Conservation (phyloP, 2,329 filamentous ascomycete genomes). For the Arthrobotrys conoides region DNA sequence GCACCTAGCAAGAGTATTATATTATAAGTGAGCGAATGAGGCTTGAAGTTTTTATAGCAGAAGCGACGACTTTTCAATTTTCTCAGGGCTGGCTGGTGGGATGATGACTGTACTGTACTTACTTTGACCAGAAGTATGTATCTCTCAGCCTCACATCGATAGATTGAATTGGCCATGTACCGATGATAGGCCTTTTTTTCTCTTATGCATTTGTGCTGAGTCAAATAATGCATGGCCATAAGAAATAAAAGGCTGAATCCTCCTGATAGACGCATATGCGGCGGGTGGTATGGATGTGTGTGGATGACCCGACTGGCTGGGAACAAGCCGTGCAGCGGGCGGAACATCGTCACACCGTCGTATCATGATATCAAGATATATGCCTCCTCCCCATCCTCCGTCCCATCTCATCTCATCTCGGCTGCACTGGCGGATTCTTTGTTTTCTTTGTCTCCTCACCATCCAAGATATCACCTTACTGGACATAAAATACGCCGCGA, state of each 20-base stretch:
- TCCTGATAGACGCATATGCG: constrained; percentile 49
- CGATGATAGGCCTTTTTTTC: too few relatives aligned
- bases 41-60: constrained; percentile 19
- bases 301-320: constrained; percentile 55
- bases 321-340: constrained; percentile 19
- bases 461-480: constrained; percentile 2
- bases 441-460: background rate
- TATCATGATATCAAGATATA: constrained; percentile 33
- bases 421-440: too few relatives aligned
- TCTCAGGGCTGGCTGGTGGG: too few relatives aligned
- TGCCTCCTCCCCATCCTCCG: background rate
- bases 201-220: constrained; percentile 44
- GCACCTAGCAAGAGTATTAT: too few relatives aligned
- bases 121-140: background rate
- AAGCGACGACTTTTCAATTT: background rate
- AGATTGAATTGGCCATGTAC: too few relatives aligned
- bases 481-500: too few relatives aligned
- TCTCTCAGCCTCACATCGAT: background rate
- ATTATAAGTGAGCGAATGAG: background rate
- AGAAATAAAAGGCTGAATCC: constrained; percentile 38
- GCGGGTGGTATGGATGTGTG: background rate
- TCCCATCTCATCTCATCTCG: background rate
- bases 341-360: constrained; percentile 48
- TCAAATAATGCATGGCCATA: constrained; percentile 1
- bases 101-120: background rate